These are phyloP conservation scores for Periglandula ipomoeae DNA, from an alignment of 2,329 filamentous ascomycete species.

Conservation along the genomic window DNA sequence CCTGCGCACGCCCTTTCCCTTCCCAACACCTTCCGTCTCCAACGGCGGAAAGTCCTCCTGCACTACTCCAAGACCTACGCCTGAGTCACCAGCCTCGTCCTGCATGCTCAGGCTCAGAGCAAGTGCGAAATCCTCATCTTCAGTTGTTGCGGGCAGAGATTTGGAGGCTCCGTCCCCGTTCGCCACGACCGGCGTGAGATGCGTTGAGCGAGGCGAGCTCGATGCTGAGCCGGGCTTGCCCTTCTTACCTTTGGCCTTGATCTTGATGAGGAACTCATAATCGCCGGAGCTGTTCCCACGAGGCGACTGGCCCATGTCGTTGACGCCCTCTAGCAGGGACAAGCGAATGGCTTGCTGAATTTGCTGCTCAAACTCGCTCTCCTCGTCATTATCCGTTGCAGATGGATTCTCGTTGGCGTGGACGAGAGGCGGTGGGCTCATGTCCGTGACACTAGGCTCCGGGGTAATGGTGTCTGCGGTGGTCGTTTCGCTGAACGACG, in stretches of 20 bases:
- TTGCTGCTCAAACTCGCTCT: conserved; percentile 50
- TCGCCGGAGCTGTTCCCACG: conserved; percentile 36
- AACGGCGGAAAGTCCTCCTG: conserved; percentile 32
- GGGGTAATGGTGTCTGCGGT: conserved; percentile 43
- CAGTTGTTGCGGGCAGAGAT: conserved; percentile 7
- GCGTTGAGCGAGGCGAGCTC: conserved; percentile 25
- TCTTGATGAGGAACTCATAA: conserved; percentile 42
- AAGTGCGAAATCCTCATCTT: conserved; percentile 50
- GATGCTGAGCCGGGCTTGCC: conserved; percentile 25
- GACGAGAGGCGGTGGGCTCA: conserved; percentile 22
- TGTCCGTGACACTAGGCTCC: conserved; percentile 41
- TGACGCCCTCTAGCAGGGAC: conserved; percentile 47
- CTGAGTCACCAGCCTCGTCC: conserved; percentile 32
- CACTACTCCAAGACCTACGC: conserved; percentile 8
- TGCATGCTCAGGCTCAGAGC: conserved; percentile 52
- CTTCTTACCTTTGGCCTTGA: conserved; percentile 34
- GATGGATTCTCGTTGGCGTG: not conserved
- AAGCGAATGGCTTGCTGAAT: conserved; percentile 55
- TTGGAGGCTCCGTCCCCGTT: conserved; percentile 11
- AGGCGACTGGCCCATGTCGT: conserved; percentile 37
- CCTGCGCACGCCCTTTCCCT: conserved; percentile 28
- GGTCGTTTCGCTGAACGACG: conserved; percentile 32
- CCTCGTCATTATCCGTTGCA: conserved; percentile 19
- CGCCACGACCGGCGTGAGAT: conserved; percentile 22
- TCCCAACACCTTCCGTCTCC: conserved; percentile 31